Base-by-base conservation (phyloP, 805 yeast genomes). In the Phaffomyces thermotolerans region DNA sequence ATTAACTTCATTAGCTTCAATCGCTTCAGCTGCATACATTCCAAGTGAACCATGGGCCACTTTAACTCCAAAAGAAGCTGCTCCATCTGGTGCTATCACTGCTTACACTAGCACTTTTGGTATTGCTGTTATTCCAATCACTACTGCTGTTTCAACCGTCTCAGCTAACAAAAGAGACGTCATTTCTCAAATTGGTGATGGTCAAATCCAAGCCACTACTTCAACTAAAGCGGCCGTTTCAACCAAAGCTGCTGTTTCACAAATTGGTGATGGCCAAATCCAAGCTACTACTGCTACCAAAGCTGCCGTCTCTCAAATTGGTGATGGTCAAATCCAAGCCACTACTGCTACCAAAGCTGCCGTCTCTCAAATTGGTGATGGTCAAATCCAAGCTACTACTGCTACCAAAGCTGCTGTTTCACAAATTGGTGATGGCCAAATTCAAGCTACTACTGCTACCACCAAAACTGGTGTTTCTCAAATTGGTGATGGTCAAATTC, bases 31-130 rank as follows among this genome's bases (percentile, higher is more conserved):
- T 40, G 86, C 86, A 44, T 72, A 73, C 53, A 76, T 78, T 52
- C 84, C 84, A 49, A 63, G 79, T 42, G 80, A 76, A 47, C 79
- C 82, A 54, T 83, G 84, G 84, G 64, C 83, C 43, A 79, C 88
- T 43, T 71, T 84, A 63, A 81, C 89, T 33, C 90, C 93, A 52
- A 45, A 63, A 35, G 75, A 74, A 39, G 62, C 76, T 8, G 57
- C 72, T 38, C 71, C 72, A 47, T 52, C 76, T 10, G 78, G 79
- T 56, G 82, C 78, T 48, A 53, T 72, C 40, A 76, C 85, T 39
- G 77, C 77, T 54, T 75, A 75, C 71, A 47, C 75, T 35, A 62
- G 66, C 39, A 59, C 73, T 40, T 83, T 83, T 56, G 91, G 90
- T 67, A 81, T 83, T 56, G 84, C 83, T 47, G 78, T 83, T 50